A percentile compares a stretch with the other conserved stretches of the same genome.
phyloP scores from a whole-genome alignment of 2,329 filamentous ascomycete genomes.

The Calonectria pauciramosa region DNA sequence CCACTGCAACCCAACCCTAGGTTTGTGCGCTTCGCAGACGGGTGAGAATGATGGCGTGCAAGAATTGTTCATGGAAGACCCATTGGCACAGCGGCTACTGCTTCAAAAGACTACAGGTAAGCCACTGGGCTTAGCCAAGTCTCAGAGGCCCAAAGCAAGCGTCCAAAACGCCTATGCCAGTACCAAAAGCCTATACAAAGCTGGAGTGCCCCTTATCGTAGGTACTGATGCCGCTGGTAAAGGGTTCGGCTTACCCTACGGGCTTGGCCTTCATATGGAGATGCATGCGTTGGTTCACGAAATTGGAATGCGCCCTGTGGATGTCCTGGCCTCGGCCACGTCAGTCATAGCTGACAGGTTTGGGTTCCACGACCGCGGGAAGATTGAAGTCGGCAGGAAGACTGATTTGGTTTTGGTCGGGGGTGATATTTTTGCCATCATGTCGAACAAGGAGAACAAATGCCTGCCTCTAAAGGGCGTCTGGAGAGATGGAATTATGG shows the following conservation, averaged over 20 bases:
- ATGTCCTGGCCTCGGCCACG: not conserved
- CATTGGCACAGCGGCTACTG: not conserved
- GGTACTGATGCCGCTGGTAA: not conserved
- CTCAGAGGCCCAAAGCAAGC: not conserved
- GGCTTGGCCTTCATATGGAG: not conserved
- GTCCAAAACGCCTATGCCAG: not conserved
- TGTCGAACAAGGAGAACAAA: not conserved
- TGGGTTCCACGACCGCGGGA: not conserved
- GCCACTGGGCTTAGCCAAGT: not conserved
- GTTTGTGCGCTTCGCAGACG: not conserved
- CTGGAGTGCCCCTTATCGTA: not conserved
- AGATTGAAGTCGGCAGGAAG: not conserved
- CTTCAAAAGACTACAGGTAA: not conserved
- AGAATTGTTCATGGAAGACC: not conserved
- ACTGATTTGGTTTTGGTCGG: not conserved
- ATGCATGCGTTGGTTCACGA: not conserved
- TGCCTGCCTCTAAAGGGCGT: not conserved
- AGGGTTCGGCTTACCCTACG: not conserved
- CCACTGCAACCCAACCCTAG: not conserved
- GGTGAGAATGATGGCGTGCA: not conserved
- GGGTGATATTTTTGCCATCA: not conserved
- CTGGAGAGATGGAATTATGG: not conserved
- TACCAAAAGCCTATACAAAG: not conserved
- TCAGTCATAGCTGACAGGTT: not conserved
- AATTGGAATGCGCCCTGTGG: not conserved